Evolutionary conservation across 495 filamentous ascomycete species (phyloP), one percentile per base, ranked within the genome.

Genomic region (Tuber indicum): DNA sequence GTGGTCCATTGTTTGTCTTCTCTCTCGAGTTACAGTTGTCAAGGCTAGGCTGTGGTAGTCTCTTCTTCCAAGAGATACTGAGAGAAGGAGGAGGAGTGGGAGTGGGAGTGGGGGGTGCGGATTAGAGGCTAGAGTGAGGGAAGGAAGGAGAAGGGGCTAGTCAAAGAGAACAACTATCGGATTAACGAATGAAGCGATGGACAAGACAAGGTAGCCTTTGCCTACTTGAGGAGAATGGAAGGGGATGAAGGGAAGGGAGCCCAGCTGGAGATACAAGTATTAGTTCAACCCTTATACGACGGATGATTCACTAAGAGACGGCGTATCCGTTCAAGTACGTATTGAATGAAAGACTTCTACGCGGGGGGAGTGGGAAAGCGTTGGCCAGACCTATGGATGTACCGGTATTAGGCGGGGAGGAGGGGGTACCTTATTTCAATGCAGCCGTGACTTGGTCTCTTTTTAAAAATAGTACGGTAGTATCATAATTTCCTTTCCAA

Each of bases 61-160:
- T 58, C 49, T 21, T 26, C 23, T 72, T 69, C 71, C 74, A 76
- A 52, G 72, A 41, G 41, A 6, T 19, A 14, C n/a, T 76, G 58
- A 39, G 44, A 19, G 21, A 52, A 32, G n/a, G n/a, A n/a, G 46
- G 58, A 45, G 49, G 72, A 42, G 43, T n/a, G 47, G 47, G 2
- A 41, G 39, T 41, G 39, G 39, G 2, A 41, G 39, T 41, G 39
- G 39, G 39, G 43, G 45, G 21, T 21, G 10, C 45, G 36, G 47
- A 39, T 32, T 74, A 73, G 42, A 73, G 49, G 69, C 47, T 8
- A 8, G 45, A 43, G 41, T 45, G 26, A n/a, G 21, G 32, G 74
- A 43, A 17, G 43, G 39, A n/a, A 39, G n/a, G n/a, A n/a, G n/a
- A 32, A 32, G 52, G 52, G n/a, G 12, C 12, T 62, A 62, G n/a